Evolutionary conservation across 1,139 yeast species (phyloP), one percentile per base, ranked within the genome.

Genomic region (Saccharomycopsis crataegensis): DNA sequence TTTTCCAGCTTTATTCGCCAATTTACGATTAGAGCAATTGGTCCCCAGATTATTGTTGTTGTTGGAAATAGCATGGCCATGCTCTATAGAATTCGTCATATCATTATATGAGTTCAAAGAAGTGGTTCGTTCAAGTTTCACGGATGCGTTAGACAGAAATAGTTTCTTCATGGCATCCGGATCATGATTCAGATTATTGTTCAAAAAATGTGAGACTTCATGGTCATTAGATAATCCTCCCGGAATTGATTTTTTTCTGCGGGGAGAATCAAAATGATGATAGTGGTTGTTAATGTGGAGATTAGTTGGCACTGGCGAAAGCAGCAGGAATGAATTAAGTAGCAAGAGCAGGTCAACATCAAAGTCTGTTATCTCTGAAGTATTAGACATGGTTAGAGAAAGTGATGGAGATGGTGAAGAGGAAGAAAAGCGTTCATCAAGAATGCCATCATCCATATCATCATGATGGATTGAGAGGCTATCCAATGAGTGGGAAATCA

Each of bases 321-420:
- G 22, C 11, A 46, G 28, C 8, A 17, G 45, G 12, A 49, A 33
- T 7, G 55, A 52, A 14, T 37, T 49, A 12, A 54, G 14, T 14
- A 48, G n/a, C 16, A 53, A 40, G 6, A 50, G 22, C 4, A 53
- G 47, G 33, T 51, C 55, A n/a, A 54, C 38, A 40, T 54, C 57
- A 16, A 54, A 44, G 12, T 54, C 57, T 6, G 54, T 52, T n/a
- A 53, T 22, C 38, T 54, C 57, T 11, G 56, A 53, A 14, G 43
- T 49, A 34, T 54, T 54, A 17, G 56, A 53, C 40, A 47, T 44
- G 14, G 57, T 48, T n/a, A 54, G 31, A 3, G 56, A 53, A 9
- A 54, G 40, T 17, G 51, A 44, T 14, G 57, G 57, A 9, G 56
- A 53, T 6, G 57, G 56, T 1, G 57, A 54, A n/a, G 42, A 32